Conservation (phyloP, 1,284 basidiomycete species). For the Melampsora americana region DNA sequence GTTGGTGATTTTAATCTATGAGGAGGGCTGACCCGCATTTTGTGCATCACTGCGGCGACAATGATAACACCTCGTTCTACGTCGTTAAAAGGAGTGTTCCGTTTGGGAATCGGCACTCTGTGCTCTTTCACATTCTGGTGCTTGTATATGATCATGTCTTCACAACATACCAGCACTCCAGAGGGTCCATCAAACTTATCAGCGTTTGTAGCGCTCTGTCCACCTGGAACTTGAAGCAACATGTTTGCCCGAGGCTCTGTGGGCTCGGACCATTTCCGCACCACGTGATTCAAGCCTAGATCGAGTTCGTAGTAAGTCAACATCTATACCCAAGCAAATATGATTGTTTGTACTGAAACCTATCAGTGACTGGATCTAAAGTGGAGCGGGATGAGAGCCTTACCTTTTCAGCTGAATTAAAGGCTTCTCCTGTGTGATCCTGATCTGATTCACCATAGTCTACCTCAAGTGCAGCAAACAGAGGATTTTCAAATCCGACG, state of each 20-base stretch:
- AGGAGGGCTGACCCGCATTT: slow-evolving; percentile 75
- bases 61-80: slow-evolving; percentile 68
- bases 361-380: not conserved
- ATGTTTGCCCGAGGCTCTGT: slow-evolving; percentile 88
- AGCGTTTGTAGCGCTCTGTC: slow-evolving; percentile 71
- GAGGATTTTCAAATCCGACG: slow-evolving; percentile 93
- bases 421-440: slow-evolving; percentile 85
- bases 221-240: slow-evolving; percentile 91
- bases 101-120: slow-evolving; percentile 84
- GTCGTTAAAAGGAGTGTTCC: slow-evolving; percentile 77
- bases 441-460: slow-evolving; percentile 90
- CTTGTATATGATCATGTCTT: slow-evolving; percentile 93
- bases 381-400: slow-evolving; percentile 46
- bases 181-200: slow-evolving; percentile 86
- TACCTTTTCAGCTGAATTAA: slow-evolving; percentile 82
- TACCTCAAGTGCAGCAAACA: slow-evolving; percentile 88
- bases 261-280: slow-evolving; percentile 93
- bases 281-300: slow-evolving; percentile 90
- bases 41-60: slow-evolving; percentile 90
- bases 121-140: slow-evolving; percentile 86
- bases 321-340: slow-evolving; percentile 61
- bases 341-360: slow-evolving; percentile 16
- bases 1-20: not conserved
- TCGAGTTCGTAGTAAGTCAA: slow-evolving; percentile 95
- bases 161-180: slow-evolving; percentile 89